phyloP scores from a whole-genome alignment of 2,329 filamentous ascomycete genomes.

The Fusarium coffeatum region DNA sequence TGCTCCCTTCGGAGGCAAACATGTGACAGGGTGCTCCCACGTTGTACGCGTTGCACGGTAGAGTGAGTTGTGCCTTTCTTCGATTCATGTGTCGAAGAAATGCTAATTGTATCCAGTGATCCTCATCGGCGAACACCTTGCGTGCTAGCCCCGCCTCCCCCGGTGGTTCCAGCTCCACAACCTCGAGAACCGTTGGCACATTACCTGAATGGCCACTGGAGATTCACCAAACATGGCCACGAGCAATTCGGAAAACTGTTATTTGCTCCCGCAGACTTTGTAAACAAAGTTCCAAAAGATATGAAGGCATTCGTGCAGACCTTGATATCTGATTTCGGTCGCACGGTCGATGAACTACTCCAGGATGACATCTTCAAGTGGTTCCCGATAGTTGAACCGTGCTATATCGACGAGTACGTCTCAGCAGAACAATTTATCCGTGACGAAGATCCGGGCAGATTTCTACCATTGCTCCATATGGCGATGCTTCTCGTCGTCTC shows the following conservation, averaged over 20 bases:
- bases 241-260: not conserved
- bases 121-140: too few species aligned
- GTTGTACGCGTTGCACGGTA: not conserved
- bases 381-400: not conserved
- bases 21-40: not conserved
- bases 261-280: fast-evolving
- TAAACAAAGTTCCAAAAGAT: fast-evolving
- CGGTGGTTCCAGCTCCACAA: too few species aligned
- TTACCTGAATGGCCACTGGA: not conserved
- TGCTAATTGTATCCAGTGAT: too few species aligned
- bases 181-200: not conserved
- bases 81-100: too few species aligned
- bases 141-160: too few species aligned
- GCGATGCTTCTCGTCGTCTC: not conserved
- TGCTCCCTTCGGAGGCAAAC: slow-evolving; percentile 9
- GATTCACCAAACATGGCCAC: not conserved
- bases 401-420: not conserved
- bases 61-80: not conserved
- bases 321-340: not conserved
- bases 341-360: not conserved
- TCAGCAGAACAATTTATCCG: too few species aligned
- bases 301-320: not conserved
- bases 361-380: not conserved
- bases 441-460: not conserved
- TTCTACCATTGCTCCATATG: not conserved